A percentile compares a stretch with the other conserved stretches of the same genome.
These are phyloP conservation scores for Ustilago cynodontis DNA, from an alignment of 1,284 basidiomycete species.

Conservation along the genomic window DNA sequence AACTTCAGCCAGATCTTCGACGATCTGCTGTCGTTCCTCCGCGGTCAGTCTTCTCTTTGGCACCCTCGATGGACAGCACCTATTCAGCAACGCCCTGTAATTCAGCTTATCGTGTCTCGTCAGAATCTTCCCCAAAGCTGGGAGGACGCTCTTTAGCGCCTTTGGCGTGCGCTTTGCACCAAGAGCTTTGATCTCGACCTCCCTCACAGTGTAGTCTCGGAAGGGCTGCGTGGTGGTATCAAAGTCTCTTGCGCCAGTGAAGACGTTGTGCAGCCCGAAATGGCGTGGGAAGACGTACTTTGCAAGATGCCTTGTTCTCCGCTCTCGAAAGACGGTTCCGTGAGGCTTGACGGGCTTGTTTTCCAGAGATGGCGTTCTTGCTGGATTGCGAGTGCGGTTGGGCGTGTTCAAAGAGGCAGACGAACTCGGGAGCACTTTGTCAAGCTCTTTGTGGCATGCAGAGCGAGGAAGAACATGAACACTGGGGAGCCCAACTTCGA, in stretches of 20 bases:
- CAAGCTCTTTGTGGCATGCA: constrained; percentile 26
- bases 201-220: constrained; percentile 77
- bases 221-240: constrained; percentile 66
- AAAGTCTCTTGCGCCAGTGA: constrained; percentile 65
- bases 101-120: constrained; percentile 79
- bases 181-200: constrained; percentile 76
- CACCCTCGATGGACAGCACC: constrained; percentile 82
- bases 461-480: constrained; percentile 70
- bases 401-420: neutral
- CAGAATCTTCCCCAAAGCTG: constrained; percentile 76
- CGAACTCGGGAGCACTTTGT: constrained; percentile 31
- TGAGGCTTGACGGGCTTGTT: constrained; percentile 3
- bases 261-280: constrained; percentile 78
- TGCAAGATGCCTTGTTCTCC: constrained; percentile 75
- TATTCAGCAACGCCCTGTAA: constrained; percentile 78
- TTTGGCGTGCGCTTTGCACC: constrained; percentile 77
- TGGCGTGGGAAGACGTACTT: constrained; percentile 88
- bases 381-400: neutral
- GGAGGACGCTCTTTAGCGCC: constrained; percentile 75
- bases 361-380: neutral
- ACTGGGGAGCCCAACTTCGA: constrained; percentile 77
- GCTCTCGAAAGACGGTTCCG: constrained; percentile 32
- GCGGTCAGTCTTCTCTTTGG: constrained; percentile 41
- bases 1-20: constrained; percentile 73
- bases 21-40: constrained; percentile 77